A percentile compares a stretch with the other conserved stretches of the same genome.
Conservation (phyloP, 2,329 filamentous ascomycete species). For the Botrytis squamosa region DNA sequence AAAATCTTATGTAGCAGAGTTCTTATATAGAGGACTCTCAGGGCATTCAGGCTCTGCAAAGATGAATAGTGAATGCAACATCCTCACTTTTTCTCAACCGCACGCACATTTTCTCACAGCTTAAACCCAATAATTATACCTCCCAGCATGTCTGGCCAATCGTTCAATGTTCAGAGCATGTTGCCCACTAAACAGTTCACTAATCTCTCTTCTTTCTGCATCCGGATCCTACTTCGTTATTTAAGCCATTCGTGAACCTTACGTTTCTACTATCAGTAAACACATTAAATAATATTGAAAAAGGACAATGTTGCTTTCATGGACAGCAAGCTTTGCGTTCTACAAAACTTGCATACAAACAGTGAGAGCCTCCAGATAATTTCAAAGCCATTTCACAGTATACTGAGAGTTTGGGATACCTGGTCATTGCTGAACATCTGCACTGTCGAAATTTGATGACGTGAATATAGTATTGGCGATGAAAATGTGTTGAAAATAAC, state of each 20-base stretch:
- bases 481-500: neutral
- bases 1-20: too few species aligned
- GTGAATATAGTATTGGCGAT: neutral
- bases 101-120: neutral
- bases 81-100: too few species aligned
- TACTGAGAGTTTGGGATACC: neutral
- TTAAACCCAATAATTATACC: neutral
- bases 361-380: too few species aligned
- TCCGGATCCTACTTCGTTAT: neutral
- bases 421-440: neutral
- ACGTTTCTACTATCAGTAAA: too few species aligned
- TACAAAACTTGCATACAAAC: neutral
- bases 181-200: neutral
- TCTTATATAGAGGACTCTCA: neutral
- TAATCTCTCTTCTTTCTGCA: neutral
- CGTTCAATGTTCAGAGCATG: neutral
- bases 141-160: neutral
- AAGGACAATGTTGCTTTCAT: too few species aligned
- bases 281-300: too few species aligned
- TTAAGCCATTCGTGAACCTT: neutral
- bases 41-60: rapidly evolving
- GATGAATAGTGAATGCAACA: neutral
- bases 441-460: neutral
- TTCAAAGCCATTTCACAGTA: too few species aligned
- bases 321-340: neutral